Percentiles rank a stretch among this genome's conserved stretches.
Conservation (phyloP, 768 basidiomycete genomes). For the Lactarius hatsudake region DNA sequence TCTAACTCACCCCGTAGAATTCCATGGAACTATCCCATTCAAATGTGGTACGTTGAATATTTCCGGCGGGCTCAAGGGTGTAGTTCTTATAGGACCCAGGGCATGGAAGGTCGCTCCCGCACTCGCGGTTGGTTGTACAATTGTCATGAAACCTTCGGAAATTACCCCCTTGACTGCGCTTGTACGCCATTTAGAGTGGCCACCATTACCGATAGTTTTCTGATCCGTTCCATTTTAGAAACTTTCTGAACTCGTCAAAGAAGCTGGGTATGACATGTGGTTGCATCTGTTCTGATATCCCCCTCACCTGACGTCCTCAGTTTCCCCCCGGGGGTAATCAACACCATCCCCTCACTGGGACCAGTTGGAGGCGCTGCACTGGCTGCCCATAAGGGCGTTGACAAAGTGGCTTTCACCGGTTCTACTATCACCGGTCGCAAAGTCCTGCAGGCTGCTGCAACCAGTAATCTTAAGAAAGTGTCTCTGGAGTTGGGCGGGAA, state of each 20-base stretch:
- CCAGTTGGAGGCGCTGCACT: slow-evolving; percentile 82
- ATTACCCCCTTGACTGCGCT: slow-evolving; percentile 81
- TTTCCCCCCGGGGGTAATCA: slow-evolving; percentile 89
- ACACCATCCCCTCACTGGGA: slow-evolving; percentile 83
- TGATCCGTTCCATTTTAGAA: slow-evolving; percentile 44
- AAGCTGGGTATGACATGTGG: slow-evolving; percentile 68
- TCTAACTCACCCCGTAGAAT: slow-evolving; percentile 46
- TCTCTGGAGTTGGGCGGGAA: slow-evolving; percentile 95
- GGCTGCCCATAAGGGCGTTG: slow-evolving; percentile 76
- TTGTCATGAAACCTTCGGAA: slow-evolving; percentile 95
- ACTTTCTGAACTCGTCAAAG: slow-evolving; percentile 75
- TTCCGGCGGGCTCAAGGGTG: not conserved
- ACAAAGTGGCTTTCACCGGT: slow-evolving; percentile 96
- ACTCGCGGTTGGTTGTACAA: slow-evolving; percentile 85
- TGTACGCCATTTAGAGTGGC: slow-evolving; percentile 39
- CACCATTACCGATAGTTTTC: slow-evolving; percentile 13
- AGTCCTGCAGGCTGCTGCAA: slow-evolving; percentile 89
- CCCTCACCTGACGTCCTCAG: slow-evolving; percentile 37
- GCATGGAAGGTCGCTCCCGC: slow-evolving; percentile 94
- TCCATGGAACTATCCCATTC: slow-evolving; percentile 92
- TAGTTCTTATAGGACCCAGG: slow-evolving; percentile 38
- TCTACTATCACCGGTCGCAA: slow-evolving; percentile 86
- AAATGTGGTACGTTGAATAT: slow-evolving; percentile 59
- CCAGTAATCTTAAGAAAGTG: slow-evolving; percentile 94
- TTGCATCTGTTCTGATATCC: not conserved